These are phyloP conservation scores for Aphanomyces euteiches DNA, from an alignment of 352 stramenopile species.

Conservation along the genomic window DNA sequence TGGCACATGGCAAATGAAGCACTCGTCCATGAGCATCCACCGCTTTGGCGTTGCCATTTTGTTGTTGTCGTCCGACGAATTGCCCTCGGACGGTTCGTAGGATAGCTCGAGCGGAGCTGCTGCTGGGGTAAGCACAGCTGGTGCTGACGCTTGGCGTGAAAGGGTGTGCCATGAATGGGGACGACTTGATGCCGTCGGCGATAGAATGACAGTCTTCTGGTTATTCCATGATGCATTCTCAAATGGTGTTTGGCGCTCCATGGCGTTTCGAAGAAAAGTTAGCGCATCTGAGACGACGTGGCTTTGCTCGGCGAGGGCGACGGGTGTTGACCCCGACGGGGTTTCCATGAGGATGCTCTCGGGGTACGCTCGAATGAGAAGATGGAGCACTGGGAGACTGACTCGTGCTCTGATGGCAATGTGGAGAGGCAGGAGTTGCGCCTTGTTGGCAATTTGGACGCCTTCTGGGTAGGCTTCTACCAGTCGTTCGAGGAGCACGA, in stretches of 20 bases:
- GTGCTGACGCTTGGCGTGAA: neutral
- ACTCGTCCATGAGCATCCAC: slow-evolving; percentile 75
- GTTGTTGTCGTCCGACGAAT: slow-evolving; percentile 21
- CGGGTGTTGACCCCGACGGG: slow-evolving; percentile 45
- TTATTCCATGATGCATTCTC: neutral
- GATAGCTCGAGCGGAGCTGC: slow-evolving; percentile 10
- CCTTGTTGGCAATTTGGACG: slow-evolving; percentile 55
- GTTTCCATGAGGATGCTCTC: slow-evolving; percentile 45
- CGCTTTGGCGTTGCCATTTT: slow-evolving; percentile 49
- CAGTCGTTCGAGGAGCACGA: slow-evolving; percentile 57
- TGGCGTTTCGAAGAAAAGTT: neutral
- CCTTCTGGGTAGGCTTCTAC: slow-evolving; percentile 59
- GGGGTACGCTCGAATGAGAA: slow-evolving; percentile 54
- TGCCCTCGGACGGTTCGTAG: slow-evolving; percentile 14
- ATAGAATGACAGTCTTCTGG: slow-evolving; percentile 2
- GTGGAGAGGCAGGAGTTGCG: slow-evolving; percentile 63
- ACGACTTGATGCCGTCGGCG: neutral
- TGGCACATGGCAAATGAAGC: slow-evolving; percentile 64
- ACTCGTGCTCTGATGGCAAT: slow-evolving; percentile 68
- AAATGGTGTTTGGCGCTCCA: neutral
- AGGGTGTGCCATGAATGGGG: slow-evolving; percentile 13
- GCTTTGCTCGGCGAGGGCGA: slow-evolving; percentile 50
- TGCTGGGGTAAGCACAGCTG: neutral
- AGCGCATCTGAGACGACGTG: neutral
- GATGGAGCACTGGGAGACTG: slow-evolving; percentile 45